Evolutionary conservation across 2,329 filamentous ascomycete genomes (phyloP).

Genomic region (Fusarium sterilihyphosum): DNA sequence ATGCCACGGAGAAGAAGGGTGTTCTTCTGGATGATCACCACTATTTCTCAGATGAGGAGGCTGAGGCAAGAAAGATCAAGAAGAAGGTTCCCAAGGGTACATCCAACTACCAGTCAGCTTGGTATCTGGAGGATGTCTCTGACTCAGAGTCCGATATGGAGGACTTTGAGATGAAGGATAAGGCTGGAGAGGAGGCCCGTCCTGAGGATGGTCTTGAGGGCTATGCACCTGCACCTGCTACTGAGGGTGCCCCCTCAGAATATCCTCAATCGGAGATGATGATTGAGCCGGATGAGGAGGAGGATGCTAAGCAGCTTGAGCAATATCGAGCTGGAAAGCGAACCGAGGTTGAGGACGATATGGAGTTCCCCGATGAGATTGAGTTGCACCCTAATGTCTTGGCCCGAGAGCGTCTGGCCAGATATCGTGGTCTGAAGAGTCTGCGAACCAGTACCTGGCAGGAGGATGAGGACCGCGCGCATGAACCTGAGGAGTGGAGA

Average conservation of each 20-base stretch:
- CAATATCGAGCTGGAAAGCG: conserved; percentile 82
- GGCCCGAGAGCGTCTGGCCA: conserved; percentile 83
- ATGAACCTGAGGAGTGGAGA: conserved; percentile 91
- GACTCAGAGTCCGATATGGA: conserved; percentile 88
- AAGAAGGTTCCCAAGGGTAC: conserved; percentile 89
- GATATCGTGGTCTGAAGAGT: conserved; percentile 93
- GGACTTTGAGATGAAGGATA: conserved; percentile 69
- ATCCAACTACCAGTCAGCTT: conserved; percentile 92
- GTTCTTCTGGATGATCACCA: conserved; percentile 96
- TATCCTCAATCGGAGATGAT: conserved; percentile 96
- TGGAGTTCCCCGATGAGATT: conserved; percentile 97
- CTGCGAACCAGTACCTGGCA: conserved; percentile 89
- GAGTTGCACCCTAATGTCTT: conserved; percentile 89
- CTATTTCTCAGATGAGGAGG: conserved; percentile 88
- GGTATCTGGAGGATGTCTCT: conserved; percentile 86
- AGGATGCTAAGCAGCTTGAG: conserved; percentile 77
- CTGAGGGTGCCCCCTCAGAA: conserved; percentile 84
- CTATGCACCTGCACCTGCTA: conserved; percentile 71
- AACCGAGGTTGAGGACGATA: conserved; percentile 86
- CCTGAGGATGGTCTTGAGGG: conserved; percentile 88
- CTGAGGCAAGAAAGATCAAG: conserved; percentile 61
- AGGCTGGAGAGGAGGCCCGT: conserved; percentile 65
- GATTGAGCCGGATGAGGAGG: conserved; percentile 84
- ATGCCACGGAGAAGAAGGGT: conserved; percentile 73
- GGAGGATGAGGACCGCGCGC: conserved; percentile 83